Base-by-base conservation (phyloP, 139 green algal genomes). In the Asterochloris sp. region DNA sequence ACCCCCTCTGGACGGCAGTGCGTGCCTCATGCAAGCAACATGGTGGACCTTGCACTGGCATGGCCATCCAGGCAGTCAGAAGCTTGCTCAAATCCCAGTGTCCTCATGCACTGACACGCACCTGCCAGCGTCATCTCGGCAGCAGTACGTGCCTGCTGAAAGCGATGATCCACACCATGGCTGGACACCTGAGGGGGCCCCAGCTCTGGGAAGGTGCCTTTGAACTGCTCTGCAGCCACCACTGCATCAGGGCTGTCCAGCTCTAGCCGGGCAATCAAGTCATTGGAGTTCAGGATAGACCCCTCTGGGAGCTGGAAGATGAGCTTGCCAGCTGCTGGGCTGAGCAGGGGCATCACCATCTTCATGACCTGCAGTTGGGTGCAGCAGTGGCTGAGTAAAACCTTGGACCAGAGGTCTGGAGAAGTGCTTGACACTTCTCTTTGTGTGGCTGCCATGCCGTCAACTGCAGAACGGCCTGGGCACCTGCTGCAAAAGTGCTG, bases 331-430 rank as follows among this genome's bases (percentile, higher is more conserved):
- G 90, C 73, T 13, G 94, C 94, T 62, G 94, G 92, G 2, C 89
- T 85, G 60, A 95, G 82, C 79, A 98, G 85, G 60, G 89, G 90
- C 95, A 98, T 97, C 83, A 98, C 83, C 91, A 97, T 98, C 89
- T 98, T 98, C 95, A 98, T 98, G 2, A 98, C 95, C 86, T 91
- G 89, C 66, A 94, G 24, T 28, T 16, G 23, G 24, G 29, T 54
- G 38, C 38, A 54, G 38, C 38, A 10, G n/a, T 16, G n/a, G 16
- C n/a, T 29, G 19, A 76, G 71, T 10, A 71, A 71, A 71, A 23
- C 6, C 21, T 10, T 71, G 21, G 19, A 71, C 19, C 66, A 13
- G 66, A 21, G 19, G 19, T 10, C 4, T 71, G 4, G 66, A 10
- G 66, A 71, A 26, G 66, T 16, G 63, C 14, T 69, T 14, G 14